Evolutionary conservation across 805 yeast species (phyloP), one percentile per base, ranked within the genome.

Genomic region (Metschnikowia borealis): DNA sequence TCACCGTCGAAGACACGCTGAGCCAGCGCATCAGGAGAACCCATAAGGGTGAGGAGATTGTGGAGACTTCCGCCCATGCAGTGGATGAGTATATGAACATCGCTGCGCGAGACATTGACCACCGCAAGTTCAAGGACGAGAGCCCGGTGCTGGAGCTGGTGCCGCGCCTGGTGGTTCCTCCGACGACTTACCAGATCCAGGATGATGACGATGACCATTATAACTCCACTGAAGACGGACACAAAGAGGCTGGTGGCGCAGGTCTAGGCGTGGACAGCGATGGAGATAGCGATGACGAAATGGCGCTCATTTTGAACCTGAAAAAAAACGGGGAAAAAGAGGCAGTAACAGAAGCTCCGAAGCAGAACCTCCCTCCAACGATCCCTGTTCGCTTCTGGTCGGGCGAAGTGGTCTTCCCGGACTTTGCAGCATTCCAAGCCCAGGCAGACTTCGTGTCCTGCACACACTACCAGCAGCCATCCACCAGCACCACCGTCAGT

Each of bases 21-120:
- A 62, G 68, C 29, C 89, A 89, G 15, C 77, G 83, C 41, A 81
- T 88, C 56, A 76, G 89, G 57, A 77, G 89, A 59, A 88, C 96
- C 3, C 96, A 89, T 64, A 87, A 86, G 64, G 96, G 97, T 23
- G 96, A 90, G 54, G 91, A 87, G 61, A 65, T 87, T n/a, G 76
- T 88, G 5, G 95, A 86, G 49, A 58, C 58, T 31, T 57, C 62
- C 34, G 61, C 63, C 46, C 65, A 65, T 42, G 57, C 60, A 31
- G 49, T 51, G n/a, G 54, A 54, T 14, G 66, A 64, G 15, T 66
- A 61, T 20, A 57, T 59, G 33, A 69, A 67, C 45, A 61, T 72
- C 23, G 60, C 67, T 6, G 61, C 68, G 10, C 61, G 65, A 40
- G 65, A 65, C 38, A 67, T 72, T 15, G 77, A 72, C 56, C 76